Evolutionary conservation across 2,329 filamentous ascomycete genomes (phyloP).

Genomic region (Claviceps citrina): DNA sequence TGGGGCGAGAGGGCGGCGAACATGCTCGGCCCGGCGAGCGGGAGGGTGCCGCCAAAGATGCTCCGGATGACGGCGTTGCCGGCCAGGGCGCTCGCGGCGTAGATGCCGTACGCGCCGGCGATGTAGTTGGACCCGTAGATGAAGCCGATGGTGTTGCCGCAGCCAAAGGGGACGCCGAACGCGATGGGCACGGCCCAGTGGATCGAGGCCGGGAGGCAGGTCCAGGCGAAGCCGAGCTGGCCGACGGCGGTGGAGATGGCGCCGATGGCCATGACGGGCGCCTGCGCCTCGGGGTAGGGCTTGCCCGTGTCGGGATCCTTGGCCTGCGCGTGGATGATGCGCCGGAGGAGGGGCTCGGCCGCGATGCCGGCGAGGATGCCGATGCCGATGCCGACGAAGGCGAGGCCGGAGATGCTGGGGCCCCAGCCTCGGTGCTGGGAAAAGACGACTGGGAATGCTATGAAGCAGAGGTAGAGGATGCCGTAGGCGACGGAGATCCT

Average conservation of each 20-base stretch:
- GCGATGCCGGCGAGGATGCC: slow-evolving; percentile 48
- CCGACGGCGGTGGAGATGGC: slow-evolving; percentile 60
- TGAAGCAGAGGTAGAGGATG: slow-evolving; percentile 79
- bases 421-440: slow-evolving; percentile 60
- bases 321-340: slow-evolving; percentile 61
- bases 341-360: slow-evolving; percentile 56
- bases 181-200: slow-evolving; percentile 71
- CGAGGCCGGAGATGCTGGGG: slow-evolving; percentile 55
- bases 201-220: slow-evolving; percentile 58
- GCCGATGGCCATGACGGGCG: slow-evolving; percentile 64
- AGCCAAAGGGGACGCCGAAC: slow-evolving; percentile 65
- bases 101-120: slow-evolving; percentile 64
- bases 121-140: slow-evolving; percentile 74
- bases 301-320: slow-evolving; percentile 61
- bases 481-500: slow-evolving; percentile 74
- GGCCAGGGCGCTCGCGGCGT: slow-evolving; percentile 65
- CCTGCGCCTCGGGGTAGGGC: slow-evolving; percentile 63
- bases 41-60: slow-evolving; percentile 60
- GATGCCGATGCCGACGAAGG: slow-evolving; percentile 57
- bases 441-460: slow-evolving; percentile 80
- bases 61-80: slow-evolving; percentile 64
- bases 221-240: slow-evolving; percentile 81
- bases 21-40: slow-evolving; percentile 59
- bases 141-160: slow-evolving; percentile 63
- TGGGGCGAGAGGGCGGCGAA: slow-evolving; percentile 54